Percentiles rank a stretch among this genome's conserved stretches.
These are phyloP conservation scores for Mrakia gelida DNA, from an alignment of 768 basidiomycete genomes.

Conservation along the genomic window DNA sequence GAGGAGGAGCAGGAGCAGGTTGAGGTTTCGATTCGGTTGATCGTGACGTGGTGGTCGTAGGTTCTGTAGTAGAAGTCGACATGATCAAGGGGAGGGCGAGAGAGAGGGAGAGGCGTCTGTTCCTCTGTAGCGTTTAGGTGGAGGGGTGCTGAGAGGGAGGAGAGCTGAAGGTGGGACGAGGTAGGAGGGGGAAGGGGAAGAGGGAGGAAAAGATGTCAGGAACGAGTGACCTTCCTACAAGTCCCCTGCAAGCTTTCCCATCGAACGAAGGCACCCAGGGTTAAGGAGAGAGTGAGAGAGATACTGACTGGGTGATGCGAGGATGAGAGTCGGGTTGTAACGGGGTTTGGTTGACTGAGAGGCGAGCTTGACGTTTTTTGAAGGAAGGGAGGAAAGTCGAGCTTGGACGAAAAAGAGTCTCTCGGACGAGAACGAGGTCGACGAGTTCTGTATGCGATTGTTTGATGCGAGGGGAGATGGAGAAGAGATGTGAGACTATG, in stretches of 20 bases:
- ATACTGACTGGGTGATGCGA: background rate
- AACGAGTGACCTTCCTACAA: background rate
- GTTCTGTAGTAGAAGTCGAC: slow-evolving; percentile 9
- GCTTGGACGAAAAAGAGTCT: background rate
- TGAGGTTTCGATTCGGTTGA: background rate
- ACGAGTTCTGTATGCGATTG: too few relatives aligned
- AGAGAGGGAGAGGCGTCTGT: background rate
- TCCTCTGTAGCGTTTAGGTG: background rate
- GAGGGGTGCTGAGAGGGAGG: background rate
- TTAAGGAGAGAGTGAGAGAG: background rate
- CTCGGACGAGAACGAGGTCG: too few relatives aligned
- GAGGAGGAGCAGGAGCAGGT: background rate
- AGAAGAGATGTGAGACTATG: too few relatives aligned
- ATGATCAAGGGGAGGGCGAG: background rate
- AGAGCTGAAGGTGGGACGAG: background rate
- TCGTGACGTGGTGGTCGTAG: background rate
- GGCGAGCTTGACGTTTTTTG: background rate
- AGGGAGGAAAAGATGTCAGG: background rate
- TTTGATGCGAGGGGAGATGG: too few relatives aligned
- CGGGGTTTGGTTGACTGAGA: background rate
- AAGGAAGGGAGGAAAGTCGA: background rate
- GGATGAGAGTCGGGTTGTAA: background rate
- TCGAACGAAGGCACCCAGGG: background rate
- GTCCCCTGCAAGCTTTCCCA: background rate
- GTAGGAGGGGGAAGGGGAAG: too few relatives aligned